phyloP scores from a whole-genome alignment of 2,329 filamentous ascomycete species.

The Hypoxylon sp. region DNA sequence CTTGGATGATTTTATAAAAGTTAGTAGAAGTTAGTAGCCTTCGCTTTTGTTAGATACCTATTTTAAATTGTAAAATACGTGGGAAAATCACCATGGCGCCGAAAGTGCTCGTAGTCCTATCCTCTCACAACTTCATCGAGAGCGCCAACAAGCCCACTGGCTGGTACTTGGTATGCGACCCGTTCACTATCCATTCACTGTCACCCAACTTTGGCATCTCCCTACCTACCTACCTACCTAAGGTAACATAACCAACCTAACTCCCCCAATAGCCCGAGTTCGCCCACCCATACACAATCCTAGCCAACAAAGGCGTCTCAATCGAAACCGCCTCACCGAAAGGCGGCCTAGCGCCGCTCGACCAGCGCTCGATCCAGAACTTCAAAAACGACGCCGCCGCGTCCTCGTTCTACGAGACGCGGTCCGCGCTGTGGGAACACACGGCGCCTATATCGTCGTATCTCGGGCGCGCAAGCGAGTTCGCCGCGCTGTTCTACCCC shows the following conservation, averaged over 20 bases:
- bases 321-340: slow-evolving; percentile 73
- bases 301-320: slow-evolving; percentile 65
- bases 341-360: slow-evolving; percentile 74
- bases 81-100: slow-evolving; percentile 60
- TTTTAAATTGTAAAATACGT: too few species aligned
- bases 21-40: background rate
- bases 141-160: slow-evolving; percentile 71
- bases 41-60: too few species aligned
- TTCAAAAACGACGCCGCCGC: slow-evolving; percentile 69
- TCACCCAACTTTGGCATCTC: too few species aligned
- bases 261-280: slow-evolving; percentile 67
- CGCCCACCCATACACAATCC: slow-evolving; percentile 74
- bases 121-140: slow-evolving; percentile 70
- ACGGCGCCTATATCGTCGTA: slow-evolving; percentile 72
- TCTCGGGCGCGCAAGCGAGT: slow-evolving; percentile 69
- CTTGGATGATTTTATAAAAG: background rate
- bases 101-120: slow-evolving; percentile 80
- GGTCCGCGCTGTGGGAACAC: slow-evolving; percentile 74
- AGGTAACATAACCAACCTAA: too few species aligned
- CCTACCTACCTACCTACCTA: too few species aligned
- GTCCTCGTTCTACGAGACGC: slow-evolving; percentile 68
- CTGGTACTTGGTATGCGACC: slow-evolving; percentile 75
- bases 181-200: too few species aligned
- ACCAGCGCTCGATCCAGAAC: slow-evolving; percentile 69
- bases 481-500: slow-evolving; percentile 73